Evolutionary conservation across 2,329 filamentous ascomycete genomes (phyloP), one percentile per base, ranked within the genome.

Genomic region (Ciborinia camelliae): DNA sequence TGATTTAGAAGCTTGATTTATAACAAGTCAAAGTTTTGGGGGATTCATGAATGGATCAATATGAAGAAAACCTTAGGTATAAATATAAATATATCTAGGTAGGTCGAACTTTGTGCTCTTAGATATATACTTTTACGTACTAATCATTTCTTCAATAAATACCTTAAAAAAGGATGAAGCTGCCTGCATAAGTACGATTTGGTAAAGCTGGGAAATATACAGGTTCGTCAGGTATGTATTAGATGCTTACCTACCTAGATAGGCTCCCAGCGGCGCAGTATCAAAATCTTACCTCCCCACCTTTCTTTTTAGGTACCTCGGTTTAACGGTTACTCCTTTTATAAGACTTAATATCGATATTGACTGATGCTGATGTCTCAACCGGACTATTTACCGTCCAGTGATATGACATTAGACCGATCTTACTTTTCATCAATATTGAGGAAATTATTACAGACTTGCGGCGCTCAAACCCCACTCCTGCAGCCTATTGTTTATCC

Each of bases 381-480:
- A 35, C 32, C 32, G 28, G 26, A n/a, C 14, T 35, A 26, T 47
- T 58, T 59, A 30, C 41, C n/a, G n/a, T n/a, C n/a, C n/a, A n/a
- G n/a, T n/a, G n/a, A n/a, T n/a, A 47, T 20, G 47, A 47, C 41
- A 32, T 35, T 35, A 18, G n/a, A 47, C 55, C 39, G 41, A 59
- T 35, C 41, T 59, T 47, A 47, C 41, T 35, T 35, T 58, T 35
- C 23, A 32, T 58, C 41, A 58, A 26, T 58, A 35, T 35, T 26
- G 30, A 8, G 55, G 55, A 59, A 35, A 47, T 59, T 26, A 20
- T 59, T 32, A 26, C 20, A 47, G n/a, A n/a, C n/a, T n/a, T n/a
- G n/a, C n/a, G n/a, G n/a, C 37, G 30, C 23, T 48, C 20, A 35
- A 35, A 26, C 28, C 23, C 55, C 41, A 47, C 55, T 59, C 41